Base-by-base conservation (phyloP, 805 yeast genomes). In the Ogataea pignaliae region DNA sequence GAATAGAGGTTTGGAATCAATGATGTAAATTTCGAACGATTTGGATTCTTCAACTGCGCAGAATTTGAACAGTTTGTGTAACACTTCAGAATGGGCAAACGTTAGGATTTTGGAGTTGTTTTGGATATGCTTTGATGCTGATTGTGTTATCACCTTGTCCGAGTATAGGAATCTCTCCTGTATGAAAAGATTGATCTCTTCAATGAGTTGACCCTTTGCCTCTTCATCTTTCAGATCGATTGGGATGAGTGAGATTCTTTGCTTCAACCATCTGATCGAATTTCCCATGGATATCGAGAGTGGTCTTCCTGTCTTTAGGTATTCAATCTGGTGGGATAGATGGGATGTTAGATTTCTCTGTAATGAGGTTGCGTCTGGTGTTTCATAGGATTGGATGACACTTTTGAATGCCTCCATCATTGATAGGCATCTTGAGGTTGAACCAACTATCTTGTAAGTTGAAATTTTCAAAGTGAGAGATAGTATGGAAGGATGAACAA, bases 251-350 rank as follows among this genome's bases (percentile, higher is more conserved):
- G 97, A 81, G 43, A 93, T 91, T 62, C 87, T 91, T 69, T 91
- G 98, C 60, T 93, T 93, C 51, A 93, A 74, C 97, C 97, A 90
- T 56, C 99, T 79, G 53, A 93, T 93, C 2, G 97, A 91, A 68
- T 90, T 93, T 43, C 99, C 99, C 99, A 93, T 93, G 1, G 96
- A 78, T 2, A 90, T 86, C 44, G 93, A 81, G 39, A 93, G 72
- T 1, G 98, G 97, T 50, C 99, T 79, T 3, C 97, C 90, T 10
- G 88, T 80, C 56, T 88, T 91, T 54, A 93, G 71, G 54, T 85
- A 88, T 61, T 91, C 99, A 52, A 93, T 93, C 66, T 93, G 99
- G 59, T 85, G 88, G 10, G 95, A 82, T 46, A 93, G 72, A 63
- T 89, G 91, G 29, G 84, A 81, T 0, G 97, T 88, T 57, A 93